Evolutionary conservation across 1,284 basidiomycete genomes (phyloP).

Genomic region (Pterulicium gracile): DNA sequence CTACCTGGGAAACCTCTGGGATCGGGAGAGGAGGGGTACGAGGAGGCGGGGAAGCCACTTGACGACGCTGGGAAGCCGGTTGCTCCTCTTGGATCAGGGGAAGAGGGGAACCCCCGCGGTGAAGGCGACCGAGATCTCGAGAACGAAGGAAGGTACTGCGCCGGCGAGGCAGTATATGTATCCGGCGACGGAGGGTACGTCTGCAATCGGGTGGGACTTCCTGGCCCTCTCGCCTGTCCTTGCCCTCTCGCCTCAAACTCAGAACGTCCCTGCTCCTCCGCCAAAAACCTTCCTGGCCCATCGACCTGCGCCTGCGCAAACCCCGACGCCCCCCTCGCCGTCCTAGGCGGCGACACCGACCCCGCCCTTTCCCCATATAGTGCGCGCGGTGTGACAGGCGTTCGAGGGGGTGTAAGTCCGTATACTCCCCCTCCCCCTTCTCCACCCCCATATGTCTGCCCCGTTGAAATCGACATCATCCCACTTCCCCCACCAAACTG

Average conservation of each 20-base stretch:
- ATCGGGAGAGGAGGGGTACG: background rate
- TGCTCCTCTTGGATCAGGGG: background rate
- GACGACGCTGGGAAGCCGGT: background rate
- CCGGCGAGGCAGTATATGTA: no score
- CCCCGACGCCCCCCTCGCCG: no score
- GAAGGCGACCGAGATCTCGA: no score
- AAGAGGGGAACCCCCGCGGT: background rate
- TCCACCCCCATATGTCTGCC: background rate
- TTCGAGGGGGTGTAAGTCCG: background rate
- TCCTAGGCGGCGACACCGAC: no score
- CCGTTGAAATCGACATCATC: background rate
- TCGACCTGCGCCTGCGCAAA: background rate
- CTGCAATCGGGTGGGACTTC: no score
- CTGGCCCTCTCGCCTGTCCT: no score
- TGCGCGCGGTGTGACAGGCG: background rate
- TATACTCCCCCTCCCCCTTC: background rate
- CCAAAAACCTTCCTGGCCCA: no score
- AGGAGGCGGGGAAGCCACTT: background rate
- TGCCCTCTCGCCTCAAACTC: no score
- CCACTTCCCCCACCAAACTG: background rate
- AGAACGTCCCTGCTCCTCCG: no score
- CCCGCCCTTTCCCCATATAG: no score
- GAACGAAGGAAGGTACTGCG: no score
- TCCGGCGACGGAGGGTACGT: no score
- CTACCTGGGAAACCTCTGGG: slow-evolving; percentile 31